Evolutionary conservation across 2,329 filamentous ascomycete genomes (phyloP).

Genomic region (Pyricularia pennisetigena): DNA sequence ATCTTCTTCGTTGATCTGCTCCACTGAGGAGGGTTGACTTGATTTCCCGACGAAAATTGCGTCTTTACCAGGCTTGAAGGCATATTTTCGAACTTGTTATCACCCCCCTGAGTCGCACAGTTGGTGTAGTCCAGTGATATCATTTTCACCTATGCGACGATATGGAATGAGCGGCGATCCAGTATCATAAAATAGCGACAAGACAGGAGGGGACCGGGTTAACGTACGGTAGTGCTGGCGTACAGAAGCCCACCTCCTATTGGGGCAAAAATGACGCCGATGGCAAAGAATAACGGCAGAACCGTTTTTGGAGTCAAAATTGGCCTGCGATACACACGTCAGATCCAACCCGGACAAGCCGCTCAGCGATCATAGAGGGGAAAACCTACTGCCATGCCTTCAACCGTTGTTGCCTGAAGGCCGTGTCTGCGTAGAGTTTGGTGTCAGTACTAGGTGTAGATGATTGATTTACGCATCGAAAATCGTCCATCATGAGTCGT

Average conservation of each 20-base stretch:
- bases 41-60: slow-evolving; percentile 56
- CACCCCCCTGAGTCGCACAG: slow-evolving; percentile 50
- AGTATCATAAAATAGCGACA: slow-evolving; percentile 1
- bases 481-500: not conserved
- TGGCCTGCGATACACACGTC: slow-evolving; percentile 45
- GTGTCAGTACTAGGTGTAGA: not conserved
- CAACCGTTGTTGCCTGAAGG: slow-evolving; percentile 90
- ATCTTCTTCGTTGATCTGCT: slow-evolving; percentile 28
- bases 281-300: slow-evolving; percentile 79
- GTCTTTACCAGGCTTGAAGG: slow-evolving; percentile 46
- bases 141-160: slow-evolving; percentile 66
- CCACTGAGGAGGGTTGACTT: slow-evolving; percentile 29
- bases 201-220: not conserved
- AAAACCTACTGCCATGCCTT: slow-evolving; percentile 92
- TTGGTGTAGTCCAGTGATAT: slow-evolving; percentile 82
- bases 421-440: slow-evolving; percentile 57
- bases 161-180: slow-evolving; percentile 3
- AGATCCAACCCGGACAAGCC: slow-evolving; percentile 7
- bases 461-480: not conserved
- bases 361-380: slow-evolving; percentile 15
- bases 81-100: slow-evolving; percentile 33
- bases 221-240: slow-evolving; percentile 66
- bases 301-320: slow-evolving; percentile 94
- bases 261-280: slow-evolving; percentile 87
- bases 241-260: slow-evolving; percentile 82